Percentiles rank a stretch among this genome's conserved stretches.
Evolutionary conservation across 2,329 filamentous ascomycete genomes (phyloP).

Genomic region (Pezicula radicicola): DNA sequence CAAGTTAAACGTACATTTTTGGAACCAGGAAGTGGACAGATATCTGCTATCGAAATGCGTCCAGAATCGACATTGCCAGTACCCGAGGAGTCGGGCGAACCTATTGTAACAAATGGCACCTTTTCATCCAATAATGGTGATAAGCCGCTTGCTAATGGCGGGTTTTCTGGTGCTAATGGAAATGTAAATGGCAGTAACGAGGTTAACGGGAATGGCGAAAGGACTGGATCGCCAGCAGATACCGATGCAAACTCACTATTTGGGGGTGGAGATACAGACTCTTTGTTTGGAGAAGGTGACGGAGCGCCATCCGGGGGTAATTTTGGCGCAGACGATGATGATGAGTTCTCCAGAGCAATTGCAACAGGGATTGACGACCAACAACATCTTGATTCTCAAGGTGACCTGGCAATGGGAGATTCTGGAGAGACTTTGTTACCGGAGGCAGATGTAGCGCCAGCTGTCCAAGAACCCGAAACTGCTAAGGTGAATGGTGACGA

Average conservation of each 20-base stretch:
- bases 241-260: constrained; percentile 71
- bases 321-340: constrained; percentile 78
- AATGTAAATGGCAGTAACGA: constrained; percentile 34
- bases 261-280: constrained; percentile 70
- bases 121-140: constrained; percentile 71
- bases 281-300: constrained; percentile 76
- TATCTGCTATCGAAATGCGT: constrained; percentile 82
- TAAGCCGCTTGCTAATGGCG: constrained; percentile 53
- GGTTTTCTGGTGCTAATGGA: constrained; percentile 17
- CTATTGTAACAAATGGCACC: constrained; percentile 61
- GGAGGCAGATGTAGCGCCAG: constrained; percentile 5
- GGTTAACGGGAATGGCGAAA: constrained; percentile 33
- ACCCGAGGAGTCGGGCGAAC: constrained; percentile 64
- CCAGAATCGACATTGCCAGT: constrained; percentile 74
- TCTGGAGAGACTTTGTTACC: constrained; percentile 1
- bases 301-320: constrained; percentile 49
- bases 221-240: constrained; percentile 53
- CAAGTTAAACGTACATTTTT: constrained; percentile 76
- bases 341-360: constrained; percentile 76
- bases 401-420: constrained; percentile 23
- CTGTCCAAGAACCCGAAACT: constrained; percentile 5
- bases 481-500: constrained; percentile 11
- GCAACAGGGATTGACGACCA: constrained; percentile 37
- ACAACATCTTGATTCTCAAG: constrained; percentile 19
- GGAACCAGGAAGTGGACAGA: constrained; percentile 74